Percentiles rank a stretch among this genome's conserved stretches.
Conservation (phyloP, 352 stramenopile genomes). For the Phytophthora litchii region DNA sequence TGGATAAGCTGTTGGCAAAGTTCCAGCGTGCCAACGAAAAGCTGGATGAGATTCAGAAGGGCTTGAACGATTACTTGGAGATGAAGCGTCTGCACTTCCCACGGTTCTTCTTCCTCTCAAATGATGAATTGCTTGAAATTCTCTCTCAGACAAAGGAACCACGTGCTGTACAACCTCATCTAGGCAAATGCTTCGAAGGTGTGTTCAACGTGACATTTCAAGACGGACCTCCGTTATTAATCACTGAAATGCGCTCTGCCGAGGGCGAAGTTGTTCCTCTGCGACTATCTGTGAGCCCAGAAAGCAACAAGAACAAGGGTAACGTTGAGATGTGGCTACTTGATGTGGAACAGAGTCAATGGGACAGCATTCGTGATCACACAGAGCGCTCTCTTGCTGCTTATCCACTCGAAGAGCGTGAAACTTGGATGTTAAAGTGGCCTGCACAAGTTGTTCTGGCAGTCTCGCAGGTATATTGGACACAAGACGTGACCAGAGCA, state of each 20-base stretch:
- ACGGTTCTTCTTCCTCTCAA: conserved; percentile 95
- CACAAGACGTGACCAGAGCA: conserved; percentile 88
- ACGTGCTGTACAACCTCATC: conserved; percentile 90
- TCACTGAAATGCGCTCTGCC: conserved; percentile 94
- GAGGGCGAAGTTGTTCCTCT: conserved; percentile 92
- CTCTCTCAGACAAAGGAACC: conserved; percentile 94
- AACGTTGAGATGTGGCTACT: conserved; percentile 96
- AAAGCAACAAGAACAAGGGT: conserved; percentile 93
- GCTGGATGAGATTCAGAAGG: conserved; percentile 95
- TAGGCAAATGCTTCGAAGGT: conserved; percentile 92
- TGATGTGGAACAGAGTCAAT: conserved; percentile 92
- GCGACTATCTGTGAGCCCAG: conserved; percentile 84
- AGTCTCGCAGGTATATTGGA: conserved; percentile 95
- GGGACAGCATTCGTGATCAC: conserved; percentile 91
- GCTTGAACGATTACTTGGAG: conserved; percentile 93
- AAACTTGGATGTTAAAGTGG: conserved; percentile 94
- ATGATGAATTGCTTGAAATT: conserved; percentile 94
- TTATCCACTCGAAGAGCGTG: conserved; percentile 80
- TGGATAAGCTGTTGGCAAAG: conserved; percentile 91
- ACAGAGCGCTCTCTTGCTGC: conserved; percentile 87
- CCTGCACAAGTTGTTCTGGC: conserved; percentile 94
- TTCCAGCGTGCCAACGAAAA: conserved; percentile 95
- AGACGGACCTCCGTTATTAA: conserved; percentile 75
- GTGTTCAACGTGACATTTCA: conserved; percentile 93
- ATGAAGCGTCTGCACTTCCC: conserved; percentile 94